These are phyloP conservation scores for Psilocybe tampanensis DNA, from an alignment of 768 basidiomycete genomes.

Conservation along the genomic window DNA sequence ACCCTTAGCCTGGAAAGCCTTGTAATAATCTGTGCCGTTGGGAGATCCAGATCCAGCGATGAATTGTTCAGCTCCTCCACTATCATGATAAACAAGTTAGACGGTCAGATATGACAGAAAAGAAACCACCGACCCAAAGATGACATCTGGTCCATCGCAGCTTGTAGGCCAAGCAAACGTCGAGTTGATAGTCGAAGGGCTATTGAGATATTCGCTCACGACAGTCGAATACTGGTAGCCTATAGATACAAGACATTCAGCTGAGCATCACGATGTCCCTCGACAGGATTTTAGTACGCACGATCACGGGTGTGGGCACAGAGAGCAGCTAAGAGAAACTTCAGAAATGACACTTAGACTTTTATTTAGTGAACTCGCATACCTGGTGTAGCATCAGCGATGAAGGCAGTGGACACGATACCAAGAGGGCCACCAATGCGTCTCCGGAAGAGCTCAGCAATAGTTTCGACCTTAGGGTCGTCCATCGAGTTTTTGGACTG, in stretches of 20 bases:
- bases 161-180: slow-evolving; percentile 42
- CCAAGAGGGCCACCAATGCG: slow-evolving; percentile 41
- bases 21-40: slow-evolving; percentile 42
- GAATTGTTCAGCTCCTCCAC: slow-evolving; percentile 47
- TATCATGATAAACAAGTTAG: slow-evolving; percentile 11
- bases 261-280: background rate
- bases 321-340: slow-evolving; percentile 31
- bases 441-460: slow-evolving; percentile 46
- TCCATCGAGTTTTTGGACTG: slow-evolving; percentile 43
- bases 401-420: slow-evolving; percentile 47
- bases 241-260: slow-evolving; percentile 4
- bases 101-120: background rate
- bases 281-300: slow-evolving; percentile 13
- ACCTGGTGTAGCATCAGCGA: slow-evolving; percentile 48
- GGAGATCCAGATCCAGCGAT: slow-evolving; percentile 39
- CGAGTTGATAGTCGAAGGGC: slow-evolving; percentile 32
- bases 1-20: slow-evolving; percentile 39
- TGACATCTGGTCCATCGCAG: slow-evolving; percentile 44
- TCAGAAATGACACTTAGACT: background rate
- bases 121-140: slow-evolving; percentile 37
- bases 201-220: slow-evolving; percentile 40
- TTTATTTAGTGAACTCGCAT: slow-evolving; percentile 4
- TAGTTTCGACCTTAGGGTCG: slow-evolving; percentile 47
- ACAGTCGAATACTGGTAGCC: slow-evolving; percentile 33
- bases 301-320: slow-evolving; percentile 46